These are phyloP conservation scores for Prasinococcaceae sp. DNA, from an alignment of 139 green algal species.

Conservation along the genomic window DNA sequence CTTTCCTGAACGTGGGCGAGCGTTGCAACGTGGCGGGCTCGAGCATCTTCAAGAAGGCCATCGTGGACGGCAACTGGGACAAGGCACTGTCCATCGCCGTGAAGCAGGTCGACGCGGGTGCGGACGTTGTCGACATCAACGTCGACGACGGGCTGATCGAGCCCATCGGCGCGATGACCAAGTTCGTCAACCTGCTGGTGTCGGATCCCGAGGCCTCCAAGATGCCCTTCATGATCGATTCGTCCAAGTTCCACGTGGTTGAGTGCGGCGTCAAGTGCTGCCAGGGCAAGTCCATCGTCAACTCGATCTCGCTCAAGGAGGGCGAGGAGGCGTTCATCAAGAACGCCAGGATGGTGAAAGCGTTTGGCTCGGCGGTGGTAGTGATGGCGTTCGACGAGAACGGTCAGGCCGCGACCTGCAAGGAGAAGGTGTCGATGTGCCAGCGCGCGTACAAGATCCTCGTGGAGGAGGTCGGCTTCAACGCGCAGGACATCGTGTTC, in stretches of 20 bases:
- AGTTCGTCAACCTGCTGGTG: constrained; percentile 90
- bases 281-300: constrained; percentile 96
- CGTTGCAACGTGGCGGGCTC: constrained; percentile 94
- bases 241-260: constrained; percentile 90
- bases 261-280: constrained; percentile 92
- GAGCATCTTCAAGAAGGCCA: constrained; percentile 91
- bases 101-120: constrained; percentile 59
- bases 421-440: constrained; percentile 74
- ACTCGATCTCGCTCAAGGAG: constrained; percentile 96
- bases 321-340: constrained; percentile 81
- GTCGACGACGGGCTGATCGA: constrained; percentile 97
- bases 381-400: constrained; percentile 99
- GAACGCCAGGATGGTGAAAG: constrained; percentile 61
- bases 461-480: constrained; percentile 87
- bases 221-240: constrained; percentile 98
- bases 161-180: constrained; percentile 81
- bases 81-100: constrained; percentile 81
- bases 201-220: constrained; percentile 74
- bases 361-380: constrained; percentile 83
- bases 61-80: constrained; percentile 86
- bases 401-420: constrained; percentile 38
- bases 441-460: constrained; percentile 81
- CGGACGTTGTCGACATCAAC: constrained; percentile 95
- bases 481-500: constrained; percentile 95
- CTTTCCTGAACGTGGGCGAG: constrained; percentile 92